These are phyloP conservation scores for Chondrus crispus DNA, from an alignment of 23 red algal species.

Conservation along the genomic window DNA sequence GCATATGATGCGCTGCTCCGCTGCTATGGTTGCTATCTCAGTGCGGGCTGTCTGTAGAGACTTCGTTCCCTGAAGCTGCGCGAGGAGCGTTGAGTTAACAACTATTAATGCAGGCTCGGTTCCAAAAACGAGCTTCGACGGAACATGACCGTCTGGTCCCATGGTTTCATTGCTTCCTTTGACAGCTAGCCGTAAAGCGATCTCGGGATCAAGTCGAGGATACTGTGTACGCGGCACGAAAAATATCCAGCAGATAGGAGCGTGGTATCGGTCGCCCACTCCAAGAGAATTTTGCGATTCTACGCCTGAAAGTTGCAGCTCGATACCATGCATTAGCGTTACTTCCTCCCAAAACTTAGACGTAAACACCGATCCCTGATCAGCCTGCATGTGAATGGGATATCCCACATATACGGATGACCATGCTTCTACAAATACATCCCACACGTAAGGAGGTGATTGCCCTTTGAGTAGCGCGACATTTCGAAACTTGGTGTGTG, in stretches of 20 bases:
- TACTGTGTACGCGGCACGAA: background rate
- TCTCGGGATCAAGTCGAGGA: too few species aligned
- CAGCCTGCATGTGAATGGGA: background rate
- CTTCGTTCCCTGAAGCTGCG: background rate
- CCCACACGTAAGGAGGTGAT: background rate
- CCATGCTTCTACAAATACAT: background rate
- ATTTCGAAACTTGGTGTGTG: background rate
- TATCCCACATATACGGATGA: background rate
- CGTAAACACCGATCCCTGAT: background rate
- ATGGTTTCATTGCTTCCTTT: background rate
- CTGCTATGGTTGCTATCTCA: background rate
- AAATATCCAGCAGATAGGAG: background rate
- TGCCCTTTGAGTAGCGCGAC: background rate
- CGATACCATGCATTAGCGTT: too few species aligned
- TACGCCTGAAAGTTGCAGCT: background rate
- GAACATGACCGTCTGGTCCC: constrained; percentile 4
- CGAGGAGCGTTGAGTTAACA: background rate
- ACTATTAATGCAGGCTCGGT: background rate
- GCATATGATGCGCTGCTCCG: background rate
- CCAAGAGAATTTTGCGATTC: background rate
- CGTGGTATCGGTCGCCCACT: background rate
- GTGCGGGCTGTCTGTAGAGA: background rate
- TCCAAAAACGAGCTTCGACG: constrained; percentile 6
- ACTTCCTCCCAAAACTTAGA: too few species aligned
- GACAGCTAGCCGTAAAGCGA: background rate